These are phyloP conservation scores for Astrocystis sublimbata DNA, from an alignment of 495 filamentous ascomycete species.

Conservation along the genomic window DNA sequence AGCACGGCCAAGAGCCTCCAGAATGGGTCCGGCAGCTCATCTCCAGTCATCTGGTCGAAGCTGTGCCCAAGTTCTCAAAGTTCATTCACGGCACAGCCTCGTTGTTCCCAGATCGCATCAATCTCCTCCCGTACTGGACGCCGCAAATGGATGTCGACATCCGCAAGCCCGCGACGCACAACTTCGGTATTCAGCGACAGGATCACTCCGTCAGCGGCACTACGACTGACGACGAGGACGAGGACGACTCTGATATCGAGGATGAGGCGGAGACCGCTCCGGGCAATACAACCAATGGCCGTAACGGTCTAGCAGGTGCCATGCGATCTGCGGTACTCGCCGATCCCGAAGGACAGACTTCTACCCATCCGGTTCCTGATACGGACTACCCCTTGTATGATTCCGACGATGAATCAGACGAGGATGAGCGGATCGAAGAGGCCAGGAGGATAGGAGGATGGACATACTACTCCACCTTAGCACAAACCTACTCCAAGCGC, in stretches of 20 bases:
- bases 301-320: constrained; percentile 37
- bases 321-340: constrained; percentile 35
- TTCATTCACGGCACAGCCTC: constrained; percentile 95
- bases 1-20: constrained; percentile 93
- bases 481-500: constrained; percentile 34
- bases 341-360: constrained; percentile 51
- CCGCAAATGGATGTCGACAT: constrained; percentile 99
- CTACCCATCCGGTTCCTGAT: constrained; percentile 49
- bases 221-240: constrained; percentile 73
- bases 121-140: constrained; percentile 94
- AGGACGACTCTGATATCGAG: constrained; percentile 59
- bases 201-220: constrained; percentile 73
- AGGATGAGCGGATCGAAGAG: constrained; percentile 67
- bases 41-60: constrained; percentile 91
- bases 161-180: constrained; percentile 81
- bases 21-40: constrained; percentile 94
- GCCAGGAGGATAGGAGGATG: constrained; percentile 70
- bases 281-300: constrained; percentile 16
- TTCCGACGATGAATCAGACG: constrained; percentile 78
- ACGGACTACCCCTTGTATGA: constrained; percentile 88
- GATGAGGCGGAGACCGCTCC: constrained; percentile 30
- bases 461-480: constrained; percentile 62
- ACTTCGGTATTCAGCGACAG: constrained; percentile 85
- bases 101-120: constrained; percentile 81
- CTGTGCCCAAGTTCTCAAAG: constrained; percentile 98